Evolutionary conservation across 768 basidiomycete species (phyloP).

Genomic region (Trametes coccinea): DNA sequence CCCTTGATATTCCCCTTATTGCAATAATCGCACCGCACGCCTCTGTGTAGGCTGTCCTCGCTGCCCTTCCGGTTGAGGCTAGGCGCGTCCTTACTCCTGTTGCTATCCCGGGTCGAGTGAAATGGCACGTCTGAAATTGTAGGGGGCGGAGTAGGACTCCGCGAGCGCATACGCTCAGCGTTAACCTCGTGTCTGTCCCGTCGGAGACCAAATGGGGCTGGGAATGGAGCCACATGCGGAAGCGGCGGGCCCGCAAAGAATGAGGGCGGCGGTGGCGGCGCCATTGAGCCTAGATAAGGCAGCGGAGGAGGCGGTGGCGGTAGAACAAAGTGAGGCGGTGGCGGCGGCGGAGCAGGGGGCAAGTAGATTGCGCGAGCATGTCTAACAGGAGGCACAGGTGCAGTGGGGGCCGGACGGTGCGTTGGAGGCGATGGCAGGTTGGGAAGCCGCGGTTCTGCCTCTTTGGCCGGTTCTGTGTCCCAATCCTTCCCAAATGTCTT

Average conservation of each 20-base stretch:
- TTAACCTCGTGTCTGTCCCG: neutral
- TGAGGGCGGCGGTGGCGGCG: conserved; percentile 7
- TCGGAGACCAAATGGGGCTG: too few relatives aligned
- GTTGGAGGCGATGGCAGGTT: conserved; percentile 8
- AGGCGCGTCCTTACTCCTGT: neutral
- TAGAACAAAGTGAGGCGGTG: too few relatives aligned
- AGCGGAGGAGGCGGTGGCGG: neutral
- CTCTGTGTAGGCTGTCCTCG: conserved; percentile 6
- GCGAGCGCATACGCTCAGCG: neutral
- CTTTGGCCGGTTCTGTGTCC: neutral
- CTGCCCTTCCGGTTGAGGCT: neutral
- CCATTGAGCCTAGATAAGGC: neutral
- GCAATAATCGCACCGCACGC: conserved; percentile 25
- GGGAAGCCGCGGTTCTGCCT: conserved; percentile 1
- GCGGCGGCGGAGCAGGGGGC: neutral
- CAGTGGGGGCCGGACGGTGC: neutral
- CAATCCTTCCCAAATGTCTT: conserved; percentile 25
- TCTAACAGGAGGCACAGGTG: neutral
- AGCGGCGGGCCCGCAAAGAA: conserved; percentile 1
- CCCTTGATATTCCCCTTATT: conserved; percentile 20
- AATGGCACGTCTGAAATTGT: neutral
- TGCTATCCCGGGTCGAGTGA: neutral
- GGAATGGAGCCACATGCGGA: neutral
- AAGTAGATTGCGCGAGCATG: neutral
- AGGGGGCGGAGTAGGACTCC: neutral